Percentiles rank a stretch among this genome's conserved stretches.
Conservation (phyloP, 2,329 filamentous ascomycete genomes). For the Massarina eburnea region DNA sequence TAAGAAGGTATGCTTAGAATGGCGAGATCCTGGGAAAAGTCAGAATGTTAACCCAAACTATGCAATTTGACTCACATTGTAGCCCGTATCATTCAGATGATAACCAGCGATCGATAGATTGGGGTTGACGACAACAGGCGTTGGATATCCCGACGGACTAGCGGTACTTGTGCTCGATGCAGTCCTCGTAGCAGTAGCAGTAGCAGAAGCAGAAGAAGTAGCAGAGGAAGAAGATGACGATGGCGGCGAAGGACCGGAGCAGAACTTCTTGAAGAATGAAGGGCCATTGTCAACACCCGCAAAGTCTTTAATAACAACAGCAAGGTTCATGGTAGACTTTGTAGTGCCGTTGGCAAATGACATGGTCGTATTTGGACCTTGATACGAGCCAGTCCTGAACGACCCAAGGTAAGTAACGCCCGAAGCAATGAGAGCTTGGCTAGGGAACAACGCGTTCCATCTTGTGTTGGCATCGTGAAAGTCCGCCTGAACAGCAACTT, state of each 20-base stretch:
- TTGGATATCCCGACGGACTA: slow-evolving; percentile 41
- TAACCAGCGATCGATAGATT: slow-evolving; percentile 49
- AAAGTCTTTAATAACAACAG: slow-evolving; percentile 35
- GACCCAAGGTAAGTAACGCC: slow-evolving; percentile 31
- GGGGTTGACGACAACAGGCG: slow-evolving; percentile 38
- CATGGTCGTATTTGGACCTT: slow-evolving; percentile 37
- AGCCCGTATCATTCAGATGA: slow-evolving; percentile 44
- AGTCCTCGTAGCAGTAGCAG: slow-evolving; percentile 7
- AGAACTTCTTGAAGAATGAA: slow-evolving; percentile 46
- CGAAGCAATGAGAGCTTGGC: slow-evolving; percentile 33
- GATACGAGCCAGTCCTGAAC: slow-evolving; percentile 33
- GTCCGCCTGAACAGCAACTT: slow-evolving; percentile 31
- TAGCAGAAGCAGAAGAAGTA: slow-evolving; percentile 12
- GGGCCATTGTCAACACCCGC: slow-evolving; percentile 41
- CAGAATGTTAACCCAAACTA: slow-evolving; percentile 28
- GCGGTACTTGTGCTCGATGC: slow-evolving; percentile 12
- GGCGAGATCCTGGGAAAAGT: slow-evolving; percentile 46
- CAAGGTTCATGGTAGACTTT: slow-evolving; percentile 33
- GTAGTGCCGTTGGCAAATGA: slow-evolving; percentile 42
- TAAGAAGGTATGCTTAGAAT: slow-evolving; percentile 51
- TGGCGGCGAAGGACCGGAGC: slow-evolving; percentile 26
- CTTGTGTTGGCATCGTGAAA: slow-evolving; percentile 46
- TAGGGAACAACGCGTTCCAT: slow-evolving; percentile 45
- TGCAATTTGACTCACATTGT: slow-evolving; percentile 36
- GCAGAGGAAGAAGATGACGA: slow-evolving; percentile 4